Conservation (phyloP, 768 basidiomycete species). For the Tulasnella sp. region DNA sequence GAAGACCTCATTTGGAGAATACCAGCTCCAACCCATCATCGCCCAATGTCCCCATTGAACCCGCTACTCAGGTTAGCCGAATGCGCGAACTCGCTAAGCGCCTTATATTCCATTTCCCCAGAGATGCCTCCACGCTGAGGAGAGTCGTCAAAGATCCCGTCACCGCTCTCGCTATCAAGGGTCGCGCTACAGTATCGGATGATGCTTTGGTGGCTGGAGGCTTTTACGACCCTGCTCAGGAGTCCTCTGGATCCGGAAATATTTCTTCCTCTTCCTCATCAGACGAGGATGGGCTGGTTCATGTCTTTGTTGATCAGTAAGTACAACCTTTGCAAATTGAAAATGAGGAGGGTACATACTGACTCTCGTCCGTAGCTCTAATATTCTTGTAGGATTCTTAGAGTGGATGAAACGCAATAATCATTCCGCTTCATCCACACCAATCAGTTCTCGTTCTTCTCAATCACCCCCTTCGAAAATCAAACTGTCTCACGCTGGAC, state of each 20-base stretch:
- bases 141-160: slow-evolving; percentile 7
- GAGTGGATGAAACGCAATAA: slow-evolving; percentile 49
- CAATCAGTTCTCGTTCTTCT: neutral
- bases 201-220: slow-evolving; percentile 10
- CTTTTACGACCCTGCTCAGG: slow-evolving; percentile 13
- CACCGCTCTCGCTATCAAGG: neutral
- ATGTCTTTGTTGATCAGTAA: slow-evolving; percentile 37
- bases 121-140: slow-evolving; percentile 2
- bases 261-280: neutral
- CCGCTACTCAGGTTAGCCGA: no score
- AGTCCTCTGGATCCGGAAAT: neutral
- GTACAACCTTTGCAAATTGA: slow-evolving; percentile 18
- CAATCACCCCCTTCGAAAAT: slow-evolving; percentile 28
- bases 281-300: slow-evolving; percentile 19
- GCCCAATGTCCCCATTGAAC: no score
- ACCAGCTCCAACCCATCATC: no score
- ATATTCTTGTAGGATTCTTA: slow-evolving; percentile 76
- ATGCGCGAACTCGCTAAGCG: slow-evolving; percentile 11
- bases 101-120: slow-evolving; percentile 11
- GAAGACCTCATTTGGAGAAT: no score
- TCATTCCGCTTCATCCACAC: neutral
- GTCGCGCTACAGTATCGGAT: slow-evolving; percentile 5
- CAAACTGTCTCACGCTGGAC: slow-evolving; percentile 58
- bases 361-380: slow-evolving; percentile 43
- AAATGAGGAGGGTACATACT: neutral